These are phyloP conservation scores for Flaveria floridana DNA, from an alignment of 140 eudicot species.

Conservation along the genomic window DNA sequence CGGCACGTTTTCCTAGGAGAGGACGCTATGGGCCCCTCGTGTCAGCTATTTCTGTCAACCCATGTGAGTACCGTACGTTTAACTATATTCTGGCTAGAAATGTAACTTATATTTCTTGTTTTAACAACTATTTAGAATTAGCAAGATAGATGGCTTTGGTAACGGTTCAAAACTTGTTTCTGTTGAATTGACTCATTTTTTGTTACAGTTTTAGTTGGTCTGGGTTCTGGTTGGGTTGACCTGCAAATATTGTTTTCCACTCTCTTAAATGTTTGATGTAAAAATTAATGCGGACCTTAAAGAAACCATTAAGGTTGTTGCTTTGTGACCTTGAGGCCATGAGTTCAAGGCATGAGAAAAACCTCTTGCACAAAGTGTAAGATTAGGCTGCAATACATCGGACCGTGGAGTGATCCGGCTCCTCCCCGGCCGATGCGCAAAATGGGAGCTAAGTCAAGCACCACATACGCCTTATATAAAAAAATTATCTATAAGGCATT, in stretches of 20 bases:
- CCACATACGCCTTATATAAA: too few relatives aligned
- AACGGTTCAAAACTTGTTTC: not conserved
- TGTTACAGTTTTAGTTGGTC: not conserved
- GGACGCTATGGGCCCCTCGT: constrained; percentile 80
- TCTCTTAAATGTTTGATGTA: not conserved
- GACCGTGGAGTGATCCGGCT: too few relatives aligned
- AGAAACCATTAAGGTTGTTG: too few relatives aligned
- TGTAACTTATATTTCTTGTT: not conserved
- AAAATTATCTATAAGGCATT: not conserved
- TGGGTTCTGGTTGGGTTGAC: not conserved
- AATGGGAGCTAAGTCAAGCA: too few relatives aligned
- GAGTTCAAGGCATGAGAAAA: too few relatives aligned
- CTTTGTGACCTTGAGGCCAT: too few relatives aligned
- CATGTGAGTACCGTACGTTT: constrained; percentile 44
- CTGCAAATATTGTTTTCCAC: not conserved
- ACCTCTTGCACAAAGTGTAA: too few relatives aligned
- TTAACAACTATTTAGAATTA: not conserved
- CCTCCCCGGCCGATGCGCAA: not conserved
- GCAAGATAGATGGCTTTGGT: not conserved
- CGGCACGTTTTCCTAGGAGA: constrained; percentile 74
- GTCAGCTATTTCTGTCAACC: constrained; percentile 73
- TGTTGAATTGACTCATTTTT: not conserved
- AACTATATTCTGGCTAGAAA: not conserved
- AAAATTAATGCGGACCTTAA: too few relatives aligned
- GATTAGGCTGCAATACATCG: too few relatives aligned